Conservation (phyloP, 768 basidiomycete genomes). For the Neoboletus brunneissimus region DNA sequence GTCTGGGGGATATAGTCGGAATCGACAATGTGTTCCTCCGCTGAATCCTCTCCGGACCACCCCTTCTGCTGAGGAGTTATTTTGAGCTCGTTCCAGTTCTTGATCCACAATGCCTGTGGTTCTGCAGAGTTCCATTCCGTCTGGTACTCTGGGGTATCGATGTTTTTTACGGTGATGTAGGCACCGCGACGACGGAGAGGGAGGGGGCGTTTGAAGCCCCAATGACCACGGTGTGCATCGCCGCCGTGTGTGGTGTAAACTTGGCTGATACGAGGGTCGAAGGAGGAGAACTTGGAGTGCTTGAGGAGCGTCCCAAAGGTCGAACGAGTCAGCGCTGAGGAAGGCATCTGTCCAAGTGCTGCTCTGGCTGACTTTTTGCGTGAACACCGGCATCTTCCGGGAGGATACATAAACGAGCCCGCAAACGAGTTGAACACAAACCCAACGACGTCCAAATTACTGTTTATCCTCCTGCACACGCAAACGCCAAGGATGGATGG, state of each 20-base stretch:
- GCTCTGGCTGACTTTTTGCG: background rate
- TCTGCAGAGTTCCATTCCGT: slow-evolving; percentile 75
- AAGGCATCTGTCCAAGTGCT: slow-evolving; percentile 13
- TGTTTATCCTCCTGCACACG: slow-evolving; percentile 53
- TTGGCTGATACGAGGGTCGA: slow-evolving; percentile 72
- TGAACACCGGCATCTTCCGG: slow-evolving; percentile 26
- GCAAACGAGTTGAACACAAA: slow-evolving; percentile 6
- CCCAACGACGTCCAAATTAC: slow-evolving; percentile 81
- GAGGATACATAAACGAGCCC: slow-evolving; percentile 30
- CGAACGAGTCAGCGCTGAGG: slow-evolving; percentile 46
- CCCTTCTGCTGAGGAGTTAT: slow-evolving; percentile 14
- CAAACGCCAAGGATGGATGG: slow-evolving; percentile 58
- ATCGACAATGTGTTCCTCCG: slow-evolving; percentile 22
- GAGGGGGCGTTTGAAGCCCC: slow-evolving; percentile 83
- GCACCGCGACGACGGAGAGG: slow-evolving; percentile 61
- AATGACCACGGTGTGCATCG: slow-evolving; percentile 74
- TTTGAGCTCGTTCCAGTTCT: slow-evolving; percentile 60
- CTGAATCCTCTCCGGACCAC: slow-evolving; percentile 11
- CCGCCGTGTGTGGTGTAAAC: slow-evolving; percentile 71
- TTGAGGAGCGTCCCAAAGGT: slow-evolving; percentile 76
- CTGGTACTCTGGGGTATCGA: slow-evolving; percentile 73
- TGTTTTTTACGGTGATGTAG: slow-evolving; percentile 61
- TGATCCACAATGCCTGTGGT: slow-evolving; percentile 62
- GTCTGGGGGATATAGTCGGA: slow-evolving; percentile 26
- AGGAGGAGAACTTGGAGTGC: slow-evolving; percentile 78